Evolutionary conservation across 768 basidiomycete species (phyloP), one percentile per base, ranked within the genome.

Genomic region (Megacollybia marginata): DNA sequence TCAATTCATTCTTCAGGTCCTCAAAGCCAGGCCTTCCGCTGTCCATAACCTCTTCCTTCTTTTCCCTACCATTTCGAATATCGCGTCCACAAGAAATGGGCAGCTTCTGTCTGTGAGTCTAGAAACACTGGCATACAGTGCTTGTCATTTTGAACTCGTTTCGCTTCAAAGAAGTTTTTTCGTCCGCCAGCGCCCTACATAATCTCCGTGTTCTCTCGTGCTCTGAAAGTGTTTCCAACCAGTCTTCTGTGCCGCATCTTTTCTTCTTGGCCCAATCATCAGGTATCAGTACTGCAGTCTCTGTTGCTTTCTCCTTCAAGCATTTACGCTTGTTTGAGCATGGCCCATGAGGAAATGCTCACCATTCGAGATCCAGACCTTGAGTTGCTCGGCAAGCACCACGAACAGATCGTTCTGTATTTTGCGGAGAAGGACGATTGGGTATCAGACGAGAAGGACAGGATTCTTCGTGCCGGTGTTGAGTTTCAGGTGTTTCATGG

Each of bases 321-420:
- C 23, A 73, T 88, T 33, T 68, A 68, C 42, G 75, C 83, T 5
- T 66, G 74, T 7, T 61, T 90, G 40, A 65, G 64, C 23, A 82
- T 88, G 74, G 85, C 80, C 1, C 57, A 78, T 43, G 80, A 84
- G 28, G 87, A 90, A 65, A 88, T 89, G 84, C 61, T 66, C 15
- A 65, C 59, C 2, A 82, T 92, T 44, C 68, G 61, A 32, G 73
- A 67, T 8, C 66, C 82, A 4, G 84, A 89, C 55, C 33, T 65
- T 15, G 57, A 56, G 1, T 61, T 78, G 47, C 65, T 81, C n/a
- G 55, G 66, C 16, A 52, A 69, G 42, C 67, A 75, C 45, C 59
- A 61, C 35, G 52, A 67, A 38, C 64, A 69, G 43, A 57, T 71
- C 13, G 66, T 70, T 54, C 65, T 85, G 16, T 83, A 80, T 59